Evolutionary conservation across 1,139 yeast genomes (phyloP), one percentile per base, ranked within the genome.

Genomic region (Wickerhamomyces sp.): DNA sequence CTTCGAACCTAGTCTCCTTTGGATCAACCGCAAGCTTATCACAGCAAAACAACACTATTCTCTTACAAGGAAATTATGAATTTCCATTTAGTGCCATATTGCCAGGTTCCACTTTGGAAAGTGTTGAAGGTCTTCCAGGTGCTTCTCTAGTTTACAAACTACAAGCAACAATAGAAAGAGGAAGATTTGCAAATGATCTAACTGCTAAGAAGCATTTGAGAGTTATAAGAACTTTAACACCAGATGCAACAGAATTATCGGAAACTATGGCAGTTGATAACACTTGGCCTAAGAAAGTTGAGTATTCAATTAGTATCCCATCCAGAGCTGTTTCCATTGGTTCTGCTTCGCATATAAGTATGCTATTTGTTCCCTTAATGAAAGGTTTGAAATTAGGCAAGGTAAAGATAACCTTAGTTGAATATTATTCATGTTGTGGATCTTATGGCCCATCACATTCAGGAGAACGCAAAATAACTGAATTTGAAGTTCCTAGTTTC

Each of bases 181-280:
- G 95, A 2, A 78, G 90, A 45, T 86, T 86, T 55, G 76, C 80
- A 40, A 73, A 74, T 44, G 77, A 78, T 42, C 61, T 90, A 51
- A 54, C 70, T n/a, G 72, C 89, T 20, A 81, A 78, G 51, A 86
- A 81, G 52, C 90, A 82, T 54, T 50, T 94, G 10, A 74, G 96
- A 44, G 81, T 94, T 13, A 78, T 92, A n/a, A 73, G 98, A 49
- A 92, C 98, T 0, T 64, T 90, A 42, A 81, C 96, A 0, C 76
- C 95, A 1, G 97, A 90, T 61, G 78, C 95, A 0, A 76, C 87
- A 2, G 98, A 94, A 56, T 68, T 90, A 33, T 74, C 94, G 0
- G 97, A 92, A 62, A 88, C 97, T 0, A 86, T 89, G 49, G 89
- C 96, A 0, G 95, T 92, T 18, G 96, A 89, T 56, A 92, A 92